phyloP scores from a whole-genome alignment of 495 filamentous ascomycete genomes.

The Penicillium egyptiacum region DNA sequence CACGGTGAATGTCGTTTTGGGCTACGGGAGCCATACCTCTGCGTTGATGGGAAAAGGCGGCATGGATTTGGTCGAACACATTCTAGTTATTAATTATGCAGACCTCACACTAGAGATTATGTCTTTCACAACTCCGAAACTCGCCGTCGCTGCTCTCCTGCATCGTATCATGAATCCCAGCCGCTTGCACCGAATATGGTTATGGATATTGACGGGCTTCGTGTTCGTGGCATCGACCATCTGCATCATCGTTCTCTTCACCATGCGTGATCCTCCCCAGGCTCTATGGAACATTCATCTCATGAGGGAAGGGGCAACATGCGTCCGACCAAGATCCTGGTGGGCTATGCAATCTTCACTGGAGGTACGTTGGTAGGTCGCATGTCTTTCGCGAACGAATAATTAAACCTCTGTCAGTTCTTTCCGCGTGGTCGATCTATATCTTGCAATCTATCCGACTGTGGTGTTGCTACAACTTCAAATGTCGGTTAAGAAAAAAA shows the following conservation, averaged over 20 bases:
- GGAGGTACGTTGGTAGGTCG: slow-evolving; percentile 22
- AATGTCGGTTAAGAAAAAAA: slow-evolving; percentile 47
- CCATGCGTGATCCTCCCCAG: slow-evolving; percentile 40
- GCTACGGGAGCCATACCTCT: slow-evolving; percentile 25
- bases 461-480: slow-evolving; percentile 45
- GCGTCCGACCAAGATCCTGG: slow-evolving; percentile 35
- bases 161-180: slow-evolving; percentile 39
- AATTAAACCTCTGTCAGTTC: slow-evolving; percentile 4
- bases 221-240: slow-evolving; percentile 21
- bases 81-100: slow-evolving; percentile 35
- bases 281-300: slow-evolving; percentile 44
- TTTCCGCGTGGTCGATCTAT: slow-evolving; percentile 46
- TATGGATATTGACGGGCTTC: slow-evolving; percentile 34
- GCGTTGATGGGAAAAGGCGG: slow-evolving; percentile 4
- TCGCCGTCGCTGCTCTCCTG: slow-evolving; percentile 40
- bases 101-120: slow-evolving; percentile 40
- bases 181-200: slow-evolving; percentile 20
- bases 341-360: slow-evolving; percentile 37
- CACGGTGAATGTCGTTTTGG: slow-evolving; percentile 24
- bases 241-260: slow-evolving; percentile 37
- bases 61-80: slow-evolving; percentile 9
- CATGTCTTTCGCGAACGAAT: not conserved
- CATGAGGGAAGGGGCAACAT: slow-evolving; percentile 28
- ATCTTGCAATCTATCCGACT: slow-evolving; percentile 49
- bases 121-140: slow-evolving; percentile 44